A percentile compares a stretch with the other conserved stretches of the same genome.
Conservation (phyloP, 257 asterid species). For the Oldenlandia corymbosa region DNA sequence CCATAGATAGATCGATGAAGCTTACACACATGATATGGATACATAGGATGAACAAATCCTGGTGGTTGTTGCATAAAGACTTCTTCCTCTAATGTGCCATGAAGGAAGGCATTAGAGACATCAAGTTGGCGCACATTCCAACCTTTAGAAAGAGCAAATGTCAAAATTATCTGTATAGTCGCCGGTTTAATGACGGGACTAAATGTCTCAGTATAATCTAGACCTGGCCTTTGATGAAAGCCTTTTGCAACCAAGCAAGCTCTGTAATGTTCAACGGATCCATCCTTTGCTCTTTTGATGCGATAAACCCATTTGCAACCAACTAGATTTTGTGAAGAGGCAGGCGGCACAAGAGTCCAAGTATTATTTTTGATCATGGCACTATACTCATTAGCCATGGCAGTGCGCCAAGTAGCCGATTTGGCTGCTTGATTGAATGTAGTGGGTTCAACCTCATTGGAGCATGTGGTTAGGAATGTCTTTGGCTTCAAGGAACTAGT, state of each 20-base stretch:
- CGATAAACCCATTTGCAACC: too few species aligned
- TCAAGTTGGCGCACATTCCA: not conserved
- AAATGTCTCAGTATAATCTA: not conserved
- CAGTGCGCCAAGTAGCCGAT: too few species aligned
- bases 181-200: not conserved
- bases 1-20: not conserved
- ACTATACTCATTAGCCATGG: too few species aligned
- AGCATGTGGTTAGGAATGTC: too few species aligned
- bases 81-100: not conserved
- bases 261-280: not conserved
- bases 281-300: too few species aligned
- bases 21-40: not conserved
- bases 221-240: not conserved
- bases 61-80: not conserved
- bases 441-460: too few species aligned
- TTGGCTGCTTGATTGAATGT: too few species aligned
- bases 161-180: not conserved
- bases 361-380: too few species aligned
- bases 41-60: not conserved
- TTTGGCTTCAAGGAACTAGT: too few species aligned
- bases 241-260: not conserved
- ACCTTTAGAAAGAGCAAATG: not conserved
- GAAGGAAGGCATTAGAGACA: not conserved
- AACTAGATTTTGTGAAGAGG: too few species aligned
- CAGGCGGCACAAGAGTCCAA: too few species aligned